Percentiles rank a stretch among this genome's conserved stretches.
Evolutionary conservation across 805 yeast species (phyloP).

Genomic region (Metschnikowia reukaufii): DNA sequence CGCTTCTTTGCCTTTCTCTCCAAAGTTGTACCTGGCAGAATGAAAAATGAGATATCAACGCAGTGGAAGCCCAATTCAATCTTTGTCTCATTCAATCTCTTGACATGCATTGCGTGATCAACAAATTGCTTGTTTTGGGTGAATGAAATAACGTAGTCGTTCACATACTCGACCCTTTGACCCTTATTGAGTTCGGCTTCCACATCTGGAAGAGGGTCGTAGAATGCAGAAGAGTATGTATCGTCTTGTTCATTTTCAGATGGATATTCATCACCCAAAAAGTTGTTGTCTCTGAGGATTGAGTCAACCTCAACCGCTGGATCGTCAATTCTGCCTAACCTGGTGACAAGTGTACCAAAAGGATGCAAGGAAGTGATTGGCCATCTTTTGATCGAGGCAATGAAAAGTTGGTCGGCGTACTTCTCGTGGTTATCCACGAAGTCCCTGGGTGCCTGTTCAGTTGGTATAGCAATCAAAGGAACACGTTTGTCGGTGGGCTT

Average conservation of each 20-base stretch:
- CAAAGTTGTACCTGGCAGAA: constrained; percentile 70
- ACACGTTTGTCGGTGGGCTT: constrained; percentile 98
- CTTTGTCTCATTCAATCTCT: constrained; percentile 54
- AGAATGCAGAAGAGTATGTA: constrained; percentile 11
- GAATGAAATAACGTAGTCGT: constrained; percentile 65
- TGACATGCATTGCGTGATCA: constrained; percentile 85
- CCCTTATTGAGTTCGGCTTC: constrained; percentile 36
- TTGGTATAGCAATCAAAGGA: constrained; percentile 96
- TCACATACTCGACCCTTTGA: constrained; percentile 51
- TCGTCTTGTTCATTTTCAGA: constrained; percentile 33
- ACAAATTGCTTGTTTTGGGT: constrained; percentile 56
- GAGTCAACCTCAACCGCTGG: constrained; percentile 81
- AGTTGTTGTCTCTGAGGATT: constrained; percentile 82
- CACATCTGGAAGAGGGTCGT: constrained; percentile 42
- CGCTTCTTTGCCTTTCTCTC: constrained; percentile 91
- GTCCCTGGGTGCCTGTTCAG: constrained; percentile 96
- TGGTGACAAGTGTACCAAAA: constrained; percentile 88
- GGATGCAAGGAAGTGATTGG: constrained; percentile 98
- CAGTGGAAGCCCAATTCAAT: constrained; percentile 86
- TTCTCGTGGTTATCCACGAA: constrained; percentile 89
- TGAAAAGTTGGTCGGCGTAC: constrained; percentile 79
- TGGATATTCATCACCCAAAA: constrained; percentile 77
- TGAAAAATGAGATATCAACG: constrained; percentile 70
- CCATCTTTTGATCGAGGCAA: constrained; percentile 97
- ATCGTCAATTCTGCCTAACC: constrained; percentile 79